phyloP scores from a whole-genome alignment of 176 grass and related monocot genomes.

The Oryza glumipatula region DNA sequence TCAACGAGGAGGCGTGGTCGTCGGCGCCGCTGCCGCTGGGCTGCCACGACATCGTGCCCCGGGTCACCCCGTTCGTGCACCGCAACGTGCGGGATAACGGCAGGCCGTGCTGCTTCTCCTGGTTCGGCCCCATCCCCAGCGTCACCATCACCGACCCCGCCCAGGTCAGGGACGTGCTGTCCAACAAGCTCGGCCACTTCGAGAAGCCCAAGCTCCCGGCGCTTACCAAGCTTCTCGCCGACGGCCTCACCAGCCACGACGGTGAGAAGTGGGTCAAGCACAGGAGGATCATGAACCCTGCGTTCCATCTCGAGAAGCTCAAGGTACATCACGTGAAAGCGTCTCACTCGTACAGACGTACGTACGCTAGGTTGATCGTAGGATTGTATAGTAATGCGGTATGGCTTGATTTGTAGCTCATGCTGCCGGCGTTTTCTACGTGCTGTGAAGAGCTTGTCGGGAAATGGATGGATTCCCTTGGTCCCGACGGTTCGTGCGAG shows the following conservation, averaged over 20 bases:
- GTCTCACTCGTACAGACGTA: neutral
- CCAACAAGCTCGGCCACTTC: slow-evolving; percentile 57
- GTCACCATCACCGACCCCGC: slow-evolving; percentile 53
- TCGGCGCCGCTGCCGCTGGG: slow-evolving; percentile 43
- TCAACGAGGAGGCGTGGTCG: slow-evolving; percentile 49
- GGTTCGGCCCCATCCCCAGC: slow-evolving; percentile 57
- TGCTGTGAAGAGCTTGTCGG: slow-evolving; percentile 55
- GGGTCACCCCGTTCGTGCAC: slow-evolving; percentile 41
- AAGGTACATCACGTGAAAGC: neutral
- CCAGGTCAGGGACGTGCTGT: slow-evolving; percentile 43
- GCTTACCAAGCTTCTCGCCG: slow-evolving; percentile 25
- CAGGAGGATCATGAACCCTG: slow-evolving; percentile 59
- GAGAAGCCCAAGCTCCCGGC: slow-evolving; percentile 30
- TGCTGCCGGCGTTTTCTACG: slow-evolving; percentile 62
- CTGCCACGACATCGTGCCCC: slow-evolving; percentile 54
- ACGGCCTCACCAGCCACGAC: slow-evolving; percentile 29
- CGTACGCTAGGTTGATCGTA: neutral
- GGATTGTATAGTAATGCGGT: neutral
- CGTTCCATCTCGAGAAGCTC: slow-evolving; percentile 55
- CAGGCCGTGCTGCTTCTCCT: slow-evolving; percentile 57
- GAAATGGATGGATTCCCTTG: slow-evolving; percentile 45
- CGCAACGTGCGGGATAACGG: slow-evolving; percentile 42
- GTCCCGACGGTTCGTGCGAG: slow-evolving; percentile 28
- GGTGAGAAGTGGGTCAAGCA: slow-evolving; percentile 75
- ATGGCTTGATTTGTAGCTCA: slow-evolving; percentile 36